Base-by-base conservation (phyloP, 441 rosid species). In the Adansonia rubrostipa region DNA sequence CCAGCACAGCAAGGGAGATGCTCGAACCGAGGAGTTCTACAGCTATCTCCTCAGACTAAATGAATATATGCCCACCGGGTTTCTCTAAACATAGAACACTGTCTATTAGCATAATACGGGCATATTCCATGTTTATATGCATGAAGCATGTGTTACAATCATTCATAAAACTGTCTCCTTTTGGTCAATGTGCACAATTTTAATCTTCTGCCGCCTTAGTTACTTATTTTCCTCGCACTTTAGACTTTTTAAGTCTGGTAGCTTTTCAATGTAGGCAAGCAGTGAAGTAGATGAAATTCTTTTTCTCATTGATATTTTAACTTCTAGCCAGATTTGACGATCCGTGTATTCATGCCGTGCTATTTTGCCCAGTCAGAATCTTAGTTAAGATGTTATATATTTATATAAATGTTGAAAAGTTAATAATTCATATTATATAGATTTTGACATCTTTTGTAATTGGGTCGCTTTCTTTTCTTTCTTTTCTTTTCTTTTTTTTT, bases 1-100 rank as follows among this genome's bases (percentile, higher is more conserved):
- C 90, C 97, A 89, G 84, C 80, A 78, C 68, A 81, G 89, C 81
- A 60, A 83, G 3, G 96, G 99, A 64, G 99, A 96, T 47, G 2
- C 0, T 1, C 83, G 99, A 83, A 94, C 86, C 0, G 90, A 82
- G 0, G 99, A 94, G 84, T 96, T 92, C 80, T 96, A 96, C 83
- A 83, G 88, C 50, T 75, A 84, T 45, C 99, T 96, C 3, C 80
- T 91, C 40, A 81, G 97, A 80, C n/a, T 91, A 10, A 72, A 83
- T 6, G 85, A 85, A 64, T 86, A 85, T 79, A n/a, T 92, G 1
- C 98, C 98, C 11, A 53, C 89, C 14, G 85, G 99, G 80, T 94
- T 90, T 76, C 91, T 82, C 5, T 88, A 83, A 86, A 9, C 33
- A 15, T 28, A 6, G 22, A 11, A 20, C 14, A 40, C 0, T 81